A percentile compares a stretch with the other conserved stretches of the same genome.
Evolutionary conservation across 495 filamentous ascomycete genomes (phyloP).

Genomic region (Sphaerosporella brunnea): DNA sequence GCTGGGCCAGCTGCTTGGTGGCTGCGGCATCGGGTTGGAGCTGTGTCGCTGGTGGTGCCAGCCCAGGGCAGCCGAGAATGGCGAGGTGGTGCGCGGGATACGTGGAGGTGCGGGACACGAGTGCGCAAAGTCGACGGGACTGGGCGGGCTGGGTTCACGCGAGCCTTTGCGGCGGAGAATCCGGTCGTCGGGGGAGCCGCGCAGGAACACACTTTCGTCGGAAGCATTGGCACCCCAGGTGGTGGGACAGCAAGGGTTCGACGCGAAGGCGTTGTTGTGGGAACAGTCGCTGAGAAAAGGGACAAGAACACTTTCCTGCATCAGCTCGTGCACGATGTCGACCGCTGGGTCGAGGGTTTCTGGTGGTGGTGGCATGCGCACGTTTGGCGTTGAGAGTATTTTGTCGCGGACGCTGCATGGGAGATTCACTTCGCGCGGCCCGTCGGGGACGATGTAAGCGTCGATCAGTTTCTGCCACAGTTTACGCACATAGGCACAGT

Average conservation of each 20-base stretch:
- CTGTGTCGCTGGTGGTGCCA: conserved; percentile 10
- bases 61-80: conserved; percentile 20
- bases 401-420: conserved; percentile 68
- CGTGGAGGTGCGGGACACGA: conserved; percentile 24
- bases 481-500: conserved; percentile 53
- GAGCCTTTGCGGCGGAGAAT: conserved; percentile 20
- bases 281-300: conserved; percentile 51
- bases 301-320: conserved; percentile 86
- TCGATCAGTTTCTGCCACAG: conserved; percentile 50
- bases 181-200: conserved; percentile 27
- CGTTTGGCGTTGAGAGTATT: conserved; percentile 46
- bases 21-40: conserved; percentile 13
- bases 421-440: conserved; percentile 82
- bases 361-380: conserved; percentile 53
- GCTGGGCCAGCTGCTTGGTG: conserved; percentile 8
- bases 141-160: conserved; percentile 21
- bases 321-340: conserved; percentile 76
- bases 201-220: conserved; percentile 25
- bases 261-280: conserved; percentile 24
- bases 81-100: conserved; percentile 15
- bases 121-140: conserved; percentile 23
- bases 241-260: conserved; percentile 13
- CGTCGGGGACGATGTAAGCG: conserved; percentile 62
- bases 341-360: conserved; percentile 74
- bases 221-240: conserved; percentile 25